A percentile compares a stretch with the other conserved stretches of the same genome.
Conservation (phyloP, 1,284 basidiomycete species). For the Flammula alnicola region DNA sequence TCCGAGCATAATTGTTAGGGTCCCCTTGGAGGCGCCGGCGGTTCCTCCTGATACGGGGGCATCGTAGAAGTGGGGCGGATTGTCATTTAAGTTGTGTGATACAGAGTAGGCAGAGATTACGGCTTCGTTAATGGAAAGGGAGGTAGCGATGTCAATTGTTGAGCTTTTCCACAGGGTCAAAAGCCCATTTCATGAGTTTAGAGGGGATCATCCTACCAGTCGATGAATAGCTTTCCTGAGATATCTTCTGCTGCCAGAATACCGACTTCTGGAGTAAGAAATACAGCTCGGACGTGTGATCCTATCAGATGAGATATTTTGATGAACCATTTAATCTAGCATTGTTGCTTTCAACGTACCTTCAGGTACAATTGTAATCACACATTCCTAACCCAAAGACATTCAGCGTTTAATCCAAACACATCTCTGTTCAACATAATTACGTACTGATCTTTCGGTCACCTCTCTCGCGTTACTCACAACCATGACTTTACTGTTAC, state of each 20-base stretch:
- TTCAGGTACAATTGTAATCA: constrained; percentile 44
- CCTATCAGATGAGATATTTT: constrained; percentile 26
- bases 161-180: constrained; percentile 30
- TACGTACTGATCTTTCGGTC: constrained; percentile 38
- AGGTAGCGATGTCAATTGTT: constrained; percentile 42
- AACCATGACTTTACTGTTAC: background rate
- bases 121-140: constrained; percentile 32
- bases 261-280: constrained; percentile 35
- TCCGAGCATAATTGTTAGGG: constrained; percentile 44
- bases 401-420: too few relatives aligned
- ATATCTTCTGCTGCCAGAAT: constrained; percentile 34
- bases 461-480: constrained; percentile 33
- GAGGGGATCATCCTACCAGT: constrained; percentile 32
- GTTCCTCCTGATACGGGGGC: constrained; percentile 45
- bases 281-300: constrained; percentile 39
- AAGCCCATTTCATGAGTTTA: background rate
- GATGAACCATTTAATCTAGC: background rate
- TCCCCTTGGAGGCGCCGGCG: constrained; percentile 37
- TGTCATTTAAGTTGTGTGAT: constrained; percentile 3
- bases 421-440: too few relatives aligned
- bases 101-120: too few relatives aligned
- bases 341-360: constrained; percentile 23
- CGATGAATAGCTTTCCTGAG: constrained; percentile 42
- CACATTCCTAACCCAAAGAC: constrained; percentile 34
- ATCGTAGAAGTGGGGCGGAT: constrained; percentile 37